Evolutionary conservation across 495 filamentous ascomycete genomes (phyloP).

Genomic region (Xylaria telfairii): DNA sequence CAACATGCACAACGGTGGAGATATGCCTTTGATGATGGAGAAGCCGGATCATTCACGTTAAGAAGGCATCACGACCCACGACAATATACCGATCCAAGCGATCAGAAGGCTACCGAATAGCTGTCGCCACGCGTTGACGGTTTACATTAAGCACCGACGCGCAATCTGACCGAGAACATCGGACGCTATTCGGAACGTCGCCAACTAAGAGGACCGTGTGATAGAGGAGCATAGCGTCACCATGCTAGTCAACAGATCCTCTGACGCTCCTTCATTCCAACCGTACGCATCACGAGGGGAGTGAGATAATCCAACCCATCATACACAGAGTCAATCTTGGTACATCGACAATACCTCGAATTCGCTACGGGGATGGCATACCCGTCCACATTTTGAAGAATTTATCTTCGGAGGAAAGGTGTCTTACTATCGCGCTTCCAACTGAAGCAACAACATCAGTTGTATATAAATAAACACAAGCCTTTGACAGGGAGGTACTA

Average conservation of each 20-base stretch:
- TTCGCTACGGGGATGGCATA: neutral
- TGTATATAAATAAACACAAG: neutral
- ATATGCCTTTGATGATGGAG: neutral
- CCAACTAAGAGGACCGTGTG: neutral
- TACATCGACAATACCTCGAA: neutral
- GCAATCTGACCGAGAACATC: too few species aligned
- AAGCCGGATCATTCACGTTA: neutral
- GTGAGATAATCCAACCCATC: neutral
- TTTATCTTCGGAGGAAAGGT: too few species aligned
- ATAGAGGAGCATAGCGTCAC: neutral
- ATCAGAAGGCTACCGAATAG: neutral
- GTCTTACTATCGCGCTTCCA: neutral
- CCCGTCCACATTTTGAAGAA: neutral
- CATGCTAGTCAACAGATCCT: neutral
- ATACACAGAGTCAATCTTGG: neutral
- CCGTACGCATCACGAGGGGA: neutral
- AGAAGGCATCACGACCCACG: neutral
- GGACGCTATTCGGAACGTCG: neutral
- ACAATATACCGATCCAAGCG: neutral
- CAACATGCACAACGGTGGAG: neutral
- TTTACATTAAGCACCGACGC: neutral
- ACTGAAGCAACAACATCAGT: neutral
- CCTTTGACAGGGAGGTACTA: neutral
- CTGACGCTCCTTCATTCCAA: neutral
- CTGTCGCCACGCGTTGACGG: too few species aligned